Evolutionary conservation across 2,329 filamentous ascomycete species (phyloP).

Genomic region (Colletotrichum sp.): DNA sequence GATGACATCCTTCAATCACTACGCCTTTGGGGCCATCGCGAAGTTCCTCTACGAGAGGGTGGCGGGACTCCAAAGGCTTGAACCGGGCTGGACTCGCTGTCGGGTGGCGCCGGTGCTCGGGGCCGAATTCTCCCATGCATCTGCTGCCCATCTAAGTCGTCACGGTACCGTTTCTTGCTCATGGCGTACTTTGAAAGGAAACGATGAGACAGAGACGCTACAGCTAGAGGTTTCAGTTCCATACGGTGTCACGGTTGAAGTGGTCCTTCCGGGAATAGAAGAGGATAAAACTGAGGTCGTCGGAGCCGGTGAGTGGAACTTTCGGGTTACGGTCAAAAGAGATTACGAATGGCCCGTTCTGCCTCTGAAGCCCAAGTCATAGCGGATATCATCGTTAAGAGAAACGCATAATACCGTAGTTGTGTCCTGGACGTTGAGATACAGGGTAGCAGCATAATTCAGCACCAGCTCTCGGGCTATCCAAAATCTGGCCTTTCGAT

Average conservation of each 20-base stretch:
- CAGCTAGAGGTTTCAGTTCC: constrained; percentile 4
- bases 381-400: background rate
- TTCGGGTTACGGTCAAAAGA: background rate
- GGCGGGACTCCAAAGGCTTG: constrained; percentile 25
- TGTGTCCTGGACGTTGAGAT: background rate
- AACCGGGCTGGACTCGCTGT: constrained; percentile 26
- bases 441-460: background rate
- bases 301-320: background rate
- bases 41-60: constrained; percentile 38
- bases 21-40: constrained; percentile 42
- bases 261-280: background rate
- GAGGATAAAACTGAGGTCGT: background rate
- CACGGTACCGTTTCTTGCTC: background rate
- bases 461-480: background rate
- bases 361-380: background rate
- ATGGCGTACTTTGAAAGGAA: background rate
- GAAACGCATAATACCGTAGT: background rate
- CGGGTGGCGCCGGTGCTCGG: background rate
- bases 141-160: background rate
- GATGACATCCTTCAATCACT: constrained; percentile 49
- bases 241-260: background rate
- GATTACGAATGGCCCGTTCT: constrained; percentile 6
- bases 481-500: background rate
- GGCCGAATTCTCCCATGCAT: background rate
- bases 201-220: background rate